Percentiles rank a stretch among this genome's conserved stretches.
phyloP scores from a whole-genome alignment of 2,329 filamentous ascomycete genomes.

The Metarhizium humberi region DNA sequence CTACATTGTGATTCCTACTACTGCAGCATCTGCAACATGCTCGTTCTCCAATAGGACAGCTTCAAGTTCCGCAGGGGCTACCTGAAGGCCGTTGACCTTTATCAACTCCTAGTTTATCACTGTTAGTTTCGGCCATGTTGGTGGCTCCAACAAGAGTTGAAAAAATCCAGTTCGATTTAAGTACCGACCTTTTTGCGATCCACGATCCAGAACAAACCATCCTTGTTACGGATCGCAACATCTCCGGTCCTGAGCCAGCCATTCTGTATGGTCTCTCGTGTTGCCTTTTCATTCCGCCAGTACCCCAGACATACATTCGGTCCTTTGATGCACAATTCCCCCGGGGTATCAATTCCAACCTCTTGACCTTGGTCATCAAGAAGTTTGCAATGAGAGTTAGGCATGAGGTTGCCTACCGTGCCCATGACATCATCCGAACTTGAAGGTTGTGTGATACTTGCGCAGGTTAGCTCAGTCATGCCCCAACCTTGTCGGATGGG shows the following conservation, averaged over 20 bases:
- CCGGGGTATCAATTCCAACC: too few species aligned
- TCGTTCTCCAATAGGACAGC: too few species aligned
- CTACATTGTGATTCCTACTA: too few species aligned
- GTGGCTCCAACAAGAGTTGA: too few species aligned
- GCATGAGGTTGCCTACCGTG: conserved; percentile 41
- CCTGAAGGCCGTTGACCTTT: too few species aligned
- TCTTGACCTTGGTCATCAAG: too few species aligned
- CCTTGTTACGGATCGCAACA: conserved; percentile 37
- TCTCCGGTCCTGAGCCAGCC: conserved; percentile 54
- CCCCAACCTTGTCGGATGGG: conserved; percentile 46
- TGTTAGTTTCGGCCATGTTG: too few species aligned
- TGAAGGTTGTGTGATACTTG: conserved; percentile 31
- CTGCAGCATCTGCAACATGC: too few species aligned
- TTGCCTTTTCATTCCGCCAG: conserved; percentile 47
- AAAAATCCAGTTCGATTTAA: too few species aligned
- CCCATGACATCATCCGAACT: conserved; percentile 26
- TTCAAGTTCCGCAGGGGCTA: too few species aligned
- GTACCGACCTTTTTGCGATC: too few species aligned
- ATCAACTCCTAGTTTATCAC: too few species aligned
- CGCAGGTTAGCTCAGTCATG: conserved; percentile 46
- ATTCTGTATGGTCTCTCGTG: conserved; percentile 38
- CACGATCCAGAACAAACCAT: conserved; percentile 26
- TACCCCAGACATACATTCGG: conserved; percentile 51
- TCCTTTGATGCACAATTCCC: conserved; percentile 8
- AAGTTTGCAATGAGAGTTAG: conserved; percentile 37